Evolutionary conservation across 768 basidiomycete species (phyloP).

Genomic region (Paxillus ammoniavirescens): DNA sequence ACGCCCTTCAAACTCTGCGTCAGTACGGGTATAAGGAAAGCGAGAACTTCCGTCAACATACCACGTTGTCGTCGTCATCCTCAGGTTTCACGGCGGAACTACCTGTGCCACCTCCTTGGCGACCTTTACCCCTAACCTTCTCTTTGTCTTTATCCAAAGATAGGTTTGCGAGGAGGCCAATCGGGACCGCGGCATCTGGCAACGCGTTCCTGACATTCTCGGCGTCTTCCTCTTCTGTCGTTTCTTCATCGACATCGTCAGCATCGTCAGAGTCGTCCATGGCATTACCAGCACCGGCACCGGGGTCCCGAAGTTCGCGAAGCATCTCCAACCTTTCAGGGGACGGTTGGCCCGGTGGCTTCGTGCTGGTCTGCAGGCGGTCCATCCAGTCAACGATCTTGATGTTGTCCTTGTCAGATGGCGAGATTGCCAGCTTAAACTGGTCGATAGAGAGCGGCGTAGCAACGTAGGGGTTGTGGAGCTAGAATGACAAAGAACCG

Average conservation of each 20-base stretch:
- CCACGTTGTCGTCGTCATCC: conserved; percentile 65
- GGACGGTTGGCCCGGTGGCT: conserved; percentile 42
- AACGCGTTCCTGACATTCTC: conserved; percentile 50
- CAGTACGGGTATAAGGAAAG: conserved; percentile 8
- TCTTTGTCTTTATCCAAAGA: conserved; percentile 56
- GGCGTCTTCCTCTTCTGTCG: conserved; percentile 37
- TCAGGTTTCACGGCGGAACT: conserved; percentile 30
- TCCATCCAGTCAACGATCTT: conserved; percentile 77
- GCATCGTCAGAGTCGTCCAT: conserved; percentile 42
- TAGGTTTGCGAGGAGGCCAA: conserved; percentile 73
- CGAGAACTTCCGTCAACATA: conserved; percentile 23
- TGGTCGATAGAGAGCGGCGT: conserved; percentile 79
- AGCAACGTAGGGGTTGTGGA: conserved; percentile 79
- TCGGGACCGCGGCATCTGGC: conserved; percentile 70
- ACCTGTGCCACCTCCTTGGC: conserved; percentile 22
- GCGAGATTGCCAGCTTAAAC: conserved; percentile 74
- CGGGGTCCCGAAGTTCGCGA: conserved; percentile 33
- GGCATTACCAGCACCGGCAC: conserved; percentile 21
- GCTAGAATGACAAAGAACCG: conserved; percentile 3
- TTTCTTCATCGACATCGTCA: conserved; percentile 29
- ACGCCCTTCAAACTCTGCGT: conserved; percentile 52
- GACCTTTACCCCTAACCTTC: conserved; percentile 38
- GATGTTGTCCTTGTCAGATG: conserved; percentile 66
- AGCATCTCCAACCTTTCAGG: conserved; percentile 27
- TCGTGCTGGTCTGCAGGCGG: conserved; percentile 60